Percentiles rank a stretch among this genome's conserved stretches.
Evolutionary conservation across 345 rosid species (phyloP).

Genomic region (Ceriops decandra): DNA sequence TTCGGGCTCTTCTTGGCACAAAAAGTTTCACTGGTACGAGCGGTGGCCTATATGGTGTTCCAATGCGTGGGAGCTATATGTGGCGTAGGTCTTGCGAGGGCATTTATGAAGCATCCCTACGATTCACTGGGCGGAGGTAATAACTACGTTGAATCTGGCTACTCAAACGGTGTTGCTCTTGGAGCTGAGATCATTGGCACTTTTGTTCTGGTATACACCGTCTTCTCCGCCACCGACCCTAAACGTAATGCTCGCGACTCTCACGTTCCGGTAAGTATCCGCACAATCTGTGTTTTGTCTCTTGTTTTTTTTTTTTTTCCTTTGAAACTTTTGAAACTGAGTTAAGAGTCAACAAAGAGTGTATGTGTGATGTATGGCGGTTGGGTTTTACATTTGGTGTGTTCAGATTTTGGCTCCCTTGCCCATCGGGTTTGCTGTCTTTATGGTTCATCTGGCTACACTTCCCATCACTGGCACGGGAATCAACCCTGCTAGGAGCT

Average conservation of each 20-base stretch:
- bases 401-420: conserved; percentile 14
- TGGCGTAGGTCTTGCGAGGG: conserved; percentile 4
- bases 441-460: conserved; percentile 11
- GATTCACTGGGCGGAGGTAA: not conserved
- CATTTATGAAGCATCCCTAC: not conserved
- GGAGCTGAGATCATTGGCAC: conserved; percentile 10
- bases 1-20: conserved; percentile 10
- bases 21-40: conserved; percentile 2
- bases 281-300: too few species aligned
- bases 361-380: not conserved
- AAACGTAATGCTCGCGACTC: conserved; percentile 14
- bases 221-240: conserved; percentile 10
- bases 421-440: conserved; percentile 12
- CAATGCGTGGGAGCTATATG: conserved; percentile 2
- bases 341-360: not conserved
- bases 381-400: not conserved
- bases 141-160: not conserved
- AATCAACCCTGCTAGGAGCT: conserved; percentile 15
- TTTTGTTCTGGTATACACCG: conserved; percentile 7
- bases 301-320: too few species aligned
- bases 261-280: conserved; percentile 6
- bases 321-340: too few species aligned
- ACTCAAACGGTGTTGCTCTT: not conserved
- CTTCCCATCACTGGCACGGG: conserved; percentile 11
- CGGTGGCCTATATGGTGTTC: not conserved